phyloP scores from a whole-genome alignment of 192 early-diverging fungal genomes.

The Coemansia sp. region DNA sequence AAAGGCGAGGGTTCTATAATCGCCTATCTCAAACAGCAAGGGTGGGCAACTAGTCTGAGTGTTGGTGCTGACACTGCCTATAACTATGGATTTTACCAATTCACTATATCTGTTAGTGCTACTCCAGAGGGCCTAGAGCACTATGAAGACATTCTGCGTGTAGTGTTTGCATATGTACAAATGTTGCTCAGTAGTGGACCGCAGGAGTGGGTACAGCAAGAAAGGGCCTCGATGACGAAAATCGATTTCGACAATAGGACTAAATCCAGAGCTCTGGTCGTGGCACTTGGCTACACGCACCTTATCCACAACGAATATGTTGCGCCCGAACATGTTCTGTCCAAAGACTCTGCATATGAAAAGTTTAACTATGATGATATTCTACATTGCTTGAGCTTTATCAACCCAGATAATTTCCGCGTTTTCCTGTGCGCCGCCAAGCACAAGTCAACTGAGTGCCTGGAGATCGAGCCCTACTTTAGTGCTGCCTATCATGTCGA shows the following conservation, averaged over 20 bases:
- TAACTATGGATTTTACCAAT: slow-evolving; percentile 17
- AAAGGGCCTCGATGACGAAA: slow-evolving; percentile 33
- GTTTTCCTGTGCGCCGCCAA: slow-evolving; percentile 40
- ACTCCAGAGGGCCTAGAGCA: slow-evolving; percentile 27
- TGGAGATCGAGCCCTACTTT: slow-evolving; percentile 71
- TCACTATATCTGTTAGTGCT: slow-evolving; percentile 3
- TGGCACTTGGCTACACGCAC: slow-evolving; percentile 61
- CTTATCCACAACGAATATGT: slow-evolving; percentile 70
- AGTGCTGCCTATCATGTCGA: slow-evolving; percentile 71
- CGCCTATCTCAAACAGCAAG: slow-evolving; percentile 74
- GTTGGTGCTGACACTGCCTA: not conserved
- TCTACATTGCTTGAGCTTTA: slow-evolving; percentile 58
- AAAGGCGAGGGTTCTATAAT: slow-evolving; percentile 83
- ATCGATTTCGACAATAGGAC: slow-evolving; percentile 65
- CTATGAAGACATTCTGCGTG: slow-evolving; percentile 25
- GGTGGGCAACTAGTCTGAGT: slow-evolving; percentile 69
- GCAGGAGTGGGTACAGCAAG: slow-evolving; percentile 32
- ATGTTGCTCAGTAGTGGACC: slow-evolving; percentile 21
- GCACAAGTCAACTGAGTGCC: slow-evolving; percentile 18
- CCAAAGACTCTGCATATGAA: slow-evolving; percentile 64
- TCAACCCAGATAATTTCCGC: slow-evolving; percentile 63
- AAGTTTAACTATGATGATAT: slow-evolving; percentile 65
- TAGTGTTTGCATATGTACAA: slow-evolving; percentile 31
- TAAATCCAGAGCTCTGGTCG: slow-evolving; percentile 59
- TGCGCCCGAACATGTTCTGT: slow-evolving; percentile 66